These are phyloP conservation scores for Aspergillus piperis DNA, from an alignment of 2,329 filamentous ascomycete genomes.

Conservation along the genomic window DNA sequence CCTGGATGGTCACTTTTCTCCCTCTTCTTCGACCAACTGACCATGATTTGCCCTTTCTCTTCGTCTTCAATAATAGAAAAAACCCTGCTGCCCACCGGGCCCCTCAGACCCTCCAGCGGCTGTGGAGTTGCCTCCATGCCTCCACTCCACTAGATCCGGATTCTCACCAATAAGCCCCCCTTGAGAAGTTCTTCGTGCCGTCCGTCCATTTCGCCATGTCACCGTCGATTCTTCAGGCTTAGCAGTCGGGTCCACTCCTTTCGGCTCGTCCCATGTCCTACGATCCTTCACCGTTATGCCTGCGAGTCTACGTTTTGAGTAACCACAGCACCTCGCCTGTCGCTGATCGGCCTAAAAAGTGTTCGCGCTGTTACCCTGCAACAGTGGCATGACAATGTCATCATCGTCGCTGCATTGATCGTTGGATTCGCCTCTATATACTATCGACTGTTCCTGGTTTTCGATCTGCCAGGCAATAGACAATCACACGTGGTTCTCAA, in stretches of 20 bases:
- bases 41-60: neutral
- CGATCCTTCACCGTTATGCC: neutral
- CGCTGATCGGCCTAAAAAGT: neutral
- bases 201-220: neutral
- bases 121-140: neutral
- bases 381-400: too few species aligned
- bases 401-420: too few species aligned
- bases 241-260: neutral
- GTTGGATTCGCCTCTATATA: too few species aligned
- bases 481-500: too few species aligned
- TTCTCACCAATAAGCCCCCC: neutral
- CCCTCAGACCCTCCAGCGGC: neutral
- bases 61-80: neutral
- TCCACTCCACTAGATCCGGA: neutral
- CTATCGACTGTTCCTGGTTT: too few species aligned
- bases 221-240: neutral
- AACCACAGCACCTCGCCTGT: neutral
- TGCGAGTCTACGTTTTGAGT: neutral
- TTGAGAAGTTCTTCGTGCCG: neutral
- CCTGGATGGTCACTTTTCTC: neutral
- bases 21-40: neutral
- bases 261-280: neutral
- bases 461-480: too few species aligned
- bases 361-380: too few species aligned
- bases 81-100: neutral